Conservation (phyloP, 164 flowering plant species). For the Nelumbo lutea region DNA sequence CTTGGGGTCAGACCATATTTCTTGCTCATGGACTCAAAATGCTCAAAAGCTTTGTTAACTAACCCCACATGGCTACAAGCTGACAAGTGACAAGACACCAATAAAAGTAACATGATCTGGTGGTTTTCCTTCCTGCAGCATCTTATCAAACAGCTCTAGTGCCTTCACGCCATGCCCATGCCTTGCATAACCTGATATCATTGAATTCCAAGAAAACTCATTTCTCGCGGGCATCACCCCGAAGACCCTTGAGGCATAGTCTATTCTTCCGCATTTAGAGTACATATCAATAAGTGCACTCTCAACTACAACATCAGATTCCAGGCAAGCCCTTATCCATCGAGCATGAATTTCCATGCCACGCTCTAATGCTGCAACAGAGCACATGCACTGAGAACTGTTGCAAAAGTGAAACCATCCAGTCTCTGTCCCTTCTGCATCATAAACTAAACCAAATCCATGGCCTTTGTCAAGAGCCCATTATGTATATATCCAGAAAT, state of each 20-base stretch:
- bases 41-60: constrained; percentile 56
- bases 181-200: constrained; percentile 90
- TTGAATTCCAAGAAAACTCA: constrained; percentile 89
- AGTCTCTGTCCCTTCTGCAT: constrained; percentile 63
- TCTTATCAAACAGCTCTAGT: constrained; percentile 44
- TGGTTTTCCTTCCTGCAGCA: constrained; percentile 47
- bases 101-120: constrained; percentile 94
- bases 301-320: constrained; percentile 81
- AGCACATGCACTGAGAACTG: constrained; percentile 97
- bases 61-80: constrained; percentile 92
- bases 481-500: constrained; percentile 80
- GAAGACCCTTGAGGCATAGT: constrained; percentile 72
- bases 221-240: constrained; percentile 57
- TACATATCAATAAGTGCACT: constrained; percentile 93
- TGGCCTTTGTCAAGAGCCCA: constrained; percentile 61
- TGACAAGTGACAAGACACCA: constrained; percentile 86
- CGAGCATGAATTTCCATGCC: constrained; percentile 93
- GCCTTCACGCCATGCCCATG: constrained; percentile 78
- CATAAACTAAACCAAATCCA: constrained; percentile 72
- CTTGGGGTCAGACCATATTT: constrained; percentile 48
- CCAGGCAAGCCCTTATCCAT: constrained; percentile 57
- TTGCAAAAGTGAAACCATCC: constrained; percentile 75
- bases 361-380: constrained; percentile 73
- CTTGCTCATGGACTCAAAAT: constrained; percentile 71
- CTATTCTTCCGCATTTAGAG: constrained; percentile 81